Evolutionary conservation across 306 rosid genomes (phyloP).

Genomic region (Dalbergia cochinchinensis): DNA sequence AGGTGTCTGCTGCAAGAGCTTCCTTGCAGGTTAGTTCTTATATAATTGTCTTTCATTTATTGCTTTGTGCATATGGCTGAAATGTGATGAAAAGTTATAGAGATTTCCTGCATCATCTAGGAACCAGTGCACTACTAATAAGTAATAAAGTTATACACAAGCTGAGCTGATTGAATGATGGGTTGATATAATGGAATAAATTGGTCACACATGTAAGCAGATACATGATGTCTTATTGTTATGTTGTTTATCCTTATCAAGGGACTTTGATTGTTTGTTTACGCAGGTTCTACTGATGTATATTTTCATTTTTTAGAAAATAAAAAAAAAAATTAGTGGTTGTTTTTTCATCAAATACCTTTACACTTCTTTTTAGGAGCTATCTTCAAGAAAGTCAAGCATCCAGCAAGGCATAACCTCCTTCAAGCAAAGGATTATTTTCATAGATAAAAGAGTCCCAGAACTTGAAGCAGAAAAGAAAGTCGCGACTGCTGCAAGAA

Average conservation of each 20-base stretch:
- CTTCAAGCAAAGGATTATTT: slow-evolving; percentile 73
- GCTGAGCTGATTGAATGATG: slow-evolving; percentile 25
- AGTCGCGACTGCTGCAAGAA: slow-evolving; percentile 82
- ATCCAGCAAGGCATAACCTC: slow-evolving; percentile 76
- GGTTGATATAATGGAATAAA: slow-evolving; percentile 35
- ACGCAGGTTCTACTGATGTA: slow-evolving; percentile 26
- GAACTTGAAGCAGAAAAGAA: slow-evolving; percentile 88
- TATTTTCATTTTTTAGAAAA: not conserved
- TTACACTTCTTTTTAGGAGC: slow-evolving; percentile 63
- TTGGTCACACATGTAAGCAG: slow-evolving; percentile 20
- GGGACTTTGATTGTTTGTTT: slow-evolving; percentile 40
- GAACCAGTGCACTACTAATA: not conserved
- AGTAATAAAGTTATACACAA: slow-evolving; percentile 27
- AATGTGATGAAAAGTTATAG: slow-evolving; percentile 35
- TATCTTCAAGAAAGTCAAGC: slow-evolving; percentile 78
- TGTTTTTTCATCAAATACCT: slow-evolving; percentile 46
- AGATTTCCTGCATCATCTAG: slow-evolving; percentile 10
- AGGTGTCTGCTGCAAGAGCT: slow-evolving; percentile 72
- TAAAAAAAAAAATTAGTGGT: not conserved
- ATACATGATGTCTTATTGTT: slow-evolving; percentile 21
- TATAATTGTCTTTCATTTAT: slow-evolving; percentile 32
- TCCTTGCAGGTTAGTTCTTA: slow-evolving; percentile 70
- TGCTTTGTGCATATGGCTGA: slow-evolving; percentile 23
- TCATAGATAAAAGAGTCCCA: slow-evolving; percentile 81
- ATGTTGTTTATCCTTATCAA: slow-evolving; percentile 9